These are phyloP conservation scores for Tremella mesenterica DNA, from an alignment of 768 basidiomycete species.

Conservation along the genomic window DNA sequence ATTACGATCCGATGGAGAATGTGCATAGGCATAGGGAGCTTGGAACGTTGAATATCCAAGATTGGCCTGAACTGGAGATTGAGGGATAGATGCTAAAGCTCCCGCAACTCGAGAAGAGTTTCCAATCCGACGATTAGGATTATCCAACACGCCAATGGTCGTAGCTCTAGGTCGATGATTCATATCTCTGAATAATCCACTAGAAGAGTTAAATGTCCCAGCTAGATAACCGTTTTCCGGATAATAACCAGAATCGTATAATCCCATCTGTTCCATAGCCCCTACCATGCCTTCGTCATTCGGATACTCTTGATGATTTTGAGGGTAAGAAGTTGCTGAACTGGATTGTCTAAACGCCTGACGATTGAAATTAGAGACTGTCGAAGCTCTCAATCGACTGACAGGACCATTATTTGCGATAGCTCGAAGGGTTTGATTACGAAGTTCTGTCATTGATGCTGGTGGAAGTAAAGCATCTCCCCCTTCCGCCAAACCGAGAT, in stretches of 20 bases:
- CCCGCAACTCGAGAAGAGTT: neutral
- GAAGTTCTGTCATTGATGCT: conserved; percentile 78
- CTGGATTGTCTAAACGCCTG: conserved; percentile 24
- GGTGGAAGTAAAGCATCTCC: conserved; percentile 46
- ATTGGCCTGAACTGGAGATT: conserved; percentile 26
- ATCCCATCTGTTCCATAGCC: conserved; percentile 22
- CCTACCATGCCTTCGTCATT: conserved; percentile 12
- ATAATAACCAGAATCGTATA: conserved; percentile 20
- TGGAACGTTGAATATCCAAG: conserved; percentile 4
- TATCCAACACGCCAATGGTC: conserved; percentile 41
- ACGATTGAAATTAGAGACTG: conserved; percentile 89
- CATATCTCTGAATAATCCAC: conserved; percentile 14
- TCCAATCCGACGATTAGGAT: conserved; percentile 15
- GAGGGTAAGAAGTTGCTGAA: conserved; percentile 26
- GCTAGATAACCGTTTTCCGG: conserved; percentile 6
- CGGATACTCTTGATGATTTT: neutral
- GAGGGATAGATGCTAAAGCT: conserved; percentile 29
- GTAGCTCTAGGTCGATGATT: conserved; percentile 40
- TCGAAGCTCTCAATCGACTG: conserved; percentile 74
- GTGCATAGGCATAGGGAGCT: conserved; percentile 17
- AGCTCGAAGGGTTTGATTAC: conserved; percentile 80
- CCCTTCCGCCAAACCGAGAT: conserved; percentile 80
- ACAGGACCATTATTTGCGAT: conserved; percentile 72
- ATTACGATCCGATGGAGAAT: conserved; percentile 9
- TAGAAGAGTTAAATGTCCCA: neutral